Evolutionary conservation across 2,329 filamentous ascomycete genomes (phyloP).

Genomic region (Sporothrix globosa): DNA sequence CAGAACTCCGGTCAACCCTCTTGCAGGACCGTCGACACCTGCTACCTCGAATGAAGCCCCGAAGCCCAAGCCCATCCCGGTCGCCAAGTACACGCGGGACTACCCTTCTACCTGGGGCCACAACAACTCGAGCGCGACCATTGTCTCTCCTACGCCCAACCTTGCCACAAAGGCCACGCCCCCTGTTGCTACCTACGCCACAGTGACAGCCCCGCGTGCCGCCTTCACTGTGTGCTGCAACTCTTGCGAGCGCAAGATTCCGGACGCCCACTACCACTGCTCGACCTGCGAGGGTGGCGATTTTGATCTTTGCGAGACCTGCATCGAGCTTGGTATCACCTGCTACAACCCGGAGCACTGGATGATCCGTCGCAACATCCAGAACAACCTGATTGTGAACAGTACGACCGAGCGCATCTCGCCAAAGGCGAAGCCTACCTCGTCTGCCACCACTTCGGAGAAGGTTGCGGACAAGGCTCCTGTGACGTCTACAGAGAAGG

Average conservation of each 20-base stretch:
- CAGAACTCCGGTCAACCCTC: not conserved
- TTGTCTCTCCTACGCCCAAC: not conserved
- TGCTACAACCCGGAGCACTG: slow-evolving; percentile 83
- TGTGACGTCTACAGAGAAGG: slow-evolving; percentile 25
- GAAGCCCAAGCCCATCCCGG: not conserved
- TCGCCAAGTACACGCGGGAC: not conserved
- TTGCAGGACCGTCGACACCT: not conserved
- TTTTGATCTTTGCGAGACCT: slow-evolving; percentile 86
- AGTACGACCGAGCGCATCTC: slow-evolving; percentile 82
- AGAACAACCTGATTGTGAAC: slow-evolving; percentile 76
- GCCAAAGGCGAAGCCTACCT: slow-evolving; percentile 59
- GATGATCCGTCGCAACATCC: slow-evolving; percentile 88
- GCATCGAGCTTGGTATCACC: slow-evolving; percentile 73
- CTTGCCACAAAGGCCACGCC: not conserved
- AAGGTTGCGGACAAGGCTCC: not conserved
- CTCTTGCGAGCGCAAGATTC: slow-evolving; percentile 76
- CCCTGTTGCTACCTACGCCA: not conserved
- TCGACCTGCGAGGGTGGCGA: slow-evolving; percentile 90
- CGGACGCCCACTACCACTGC: slow-evolving; percentile 89
- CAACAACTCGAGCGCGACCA: not conserved
- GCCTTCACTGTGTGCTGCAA: slow-evolving; percentile 91
- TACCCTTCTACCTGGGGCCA: not conserved
- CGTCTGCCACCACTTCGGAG: not conserved
- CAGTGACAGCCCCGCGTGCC: not conserved
- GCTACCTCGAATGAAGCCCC: not conserved